Base-by-base conservation (phyloP, 208 protist species). In the Acanthamoeba triangularis region DNA sequence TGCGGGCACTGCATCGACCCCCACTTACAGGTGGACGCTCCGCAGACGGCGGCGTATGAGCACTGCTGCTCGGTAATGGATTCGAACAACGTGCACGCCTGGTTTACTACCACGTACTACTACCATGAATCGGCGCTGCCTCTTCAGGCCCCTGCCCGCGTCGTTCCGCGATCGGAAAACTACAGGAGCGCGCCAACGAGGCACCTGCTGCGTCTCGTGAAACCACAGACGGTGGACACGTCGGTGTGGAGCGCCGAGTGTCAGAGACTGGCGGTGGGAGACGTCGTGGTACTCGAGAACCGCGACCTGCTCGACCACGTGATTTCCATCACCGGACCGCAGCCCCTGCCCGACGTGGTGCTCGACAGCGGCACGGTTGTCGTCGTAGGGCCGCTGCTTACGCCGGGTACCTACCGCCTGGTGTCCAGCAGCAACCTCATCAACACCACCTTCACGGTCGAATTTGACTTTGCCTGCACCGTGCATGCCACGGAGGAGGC, bases 371-470 rank as follows among this genome's bases (percentile, higher is more conserved):
- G 65, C 30, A 72, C 8, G 10, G 20, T 20, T 0, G 65, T 18
- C 14, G 0, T 20, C 1, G 20, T 20, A 6, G 10, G 14, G 30
- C n/a, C 65, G 18, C 1, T 72, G 14, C 65, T 72, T 3, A 72
- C 10, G 65, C 65, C 65, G 65, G 65, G 65, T 11, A 28, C 23
- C n/a, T 72, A 72, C 65, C 65, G 65, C 18, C 2, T 72, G 65
- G 18, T 30, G 23, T 72, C 65, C 14, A 72, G 20, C 5, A 72
- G 20, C 14, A 72, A 72, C 65, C 65, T 72, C 11, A 72, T 72
- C 65, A 72, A 72, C 23, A n/a, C 65, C 14, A 72, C 65, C 65
- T 72, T 72, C 65, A 72, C 65, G 23, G n/a, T 72, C 18, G 65
- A 72, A 11, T 72, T 72, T 20, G 20, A 72, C 18, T 72, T 72